Evolutionary conservation across 2,329 filamentous ascomycete genomes (phyloP), one percentile per base, ranked within the genome.

Genomic region (Aspergillus fijiensis): DNA sequence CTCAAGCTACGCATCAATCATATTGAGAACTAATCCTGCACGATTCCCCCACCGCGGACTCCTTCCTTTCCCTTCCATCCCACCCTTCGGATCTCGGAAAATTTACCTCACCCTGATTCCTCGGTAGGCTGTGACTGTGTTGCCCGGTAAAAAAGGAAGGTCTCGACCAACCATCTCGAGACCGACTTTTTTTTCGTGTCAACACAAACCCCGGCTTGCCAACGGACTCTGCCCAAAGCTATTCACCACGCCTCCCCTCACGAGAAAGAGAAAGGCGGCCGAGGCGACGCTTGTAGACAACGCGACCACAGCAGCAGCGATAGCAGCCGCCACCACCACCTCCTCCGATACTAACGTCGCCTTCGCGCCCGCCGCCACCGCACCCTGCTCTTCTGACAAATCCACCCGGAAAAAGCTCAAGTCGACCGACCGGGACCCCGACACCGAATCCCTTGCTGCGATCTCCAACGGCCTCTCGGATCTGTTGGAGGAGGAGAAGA

Each of bases 181-280:
- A 50, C 63, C 61, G 55, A 52, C 55, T 62, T 69, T 63, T 67
- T 64, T 66, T 62, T 57, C 58, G 63, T 49, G 52, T 63, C 67
- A 67, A 59, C 67, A 66, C 68, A 65, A 64, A 61, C 25, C 31
- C 49, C 56, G 54, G 54, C 61, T 67, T 62, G 52, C 63, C 63
- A 35, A 59, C 55, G 54, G 49, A n/a, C 19, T 19, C 39, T 45
- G 47, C 49, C 33, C 50, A 39, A 31, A 55, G 27, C 53, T 56
- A 45, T 74, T 74, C 82, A 84, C 76, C 74, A 84, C 82, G 82
- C 79, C 81, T 80, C 79, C 81, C 69, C 75, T 73, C 72, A 76
- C 76, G 60, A 81, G 76, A 68, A 84, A 84, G 73, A 77, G 82
- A 72, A 84, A 82, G 77, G 81, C 81, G 74, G 75, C 75, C 73